phyloP scores from a whole-genome alignment of 1,284 basidiomycete genomes.

The Agroathelia rolfsii region DNA sequence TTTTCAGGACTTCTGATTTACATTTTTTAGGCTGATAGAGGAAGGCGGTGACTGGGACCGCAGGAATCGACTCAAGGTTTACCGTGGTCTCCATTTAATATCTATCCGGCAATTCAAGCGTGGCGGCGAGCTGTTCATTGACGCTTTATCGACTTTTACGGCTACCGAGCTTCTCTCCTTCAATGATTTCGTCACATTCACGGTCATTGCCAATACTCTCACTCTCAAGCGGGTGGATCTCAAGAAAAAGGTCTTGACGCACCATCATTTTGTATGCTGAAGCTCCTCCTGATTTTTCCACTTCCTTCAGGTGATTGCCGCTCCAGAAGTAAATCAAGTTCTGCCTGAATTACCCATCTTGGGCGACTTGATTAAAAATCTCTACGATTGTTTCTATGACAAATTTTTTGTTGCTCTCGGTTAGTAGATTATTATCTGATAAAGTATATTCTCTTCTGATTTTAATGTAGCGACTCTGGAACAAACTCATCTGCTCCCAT shows the following conservation, averaged over 20 bases:
- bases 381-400: constrained; percentile 92
- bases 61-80: constrained; percentile 93
- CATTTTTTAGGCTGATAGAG: constrained; percentile 66
- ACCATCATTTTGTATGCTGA: neutral
- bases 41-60: constrained; percentile 98
- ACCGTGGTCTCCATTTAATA: constrained; percentile 79
- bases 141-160: constrained; percentile 89
- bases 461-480: constrained; percentile 67
- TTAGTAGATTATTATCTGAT: constrained; percentile 21
- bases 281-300: constrained; percentile 6
- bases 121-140: constrained; percentile 52
- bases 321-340: constrained; percentile 67
- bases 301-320: constrained; percentile 40
- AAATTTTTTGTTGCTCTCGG: constrained; percentile 89
- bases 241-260: constrained; percentile 71
- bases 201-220: constrained; percentile 75
- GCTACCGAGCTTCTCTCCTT: constrained; percentile 86
- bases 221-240: constrained; percentile 78
- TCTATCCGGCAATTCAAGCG: constrained; percentile 80
- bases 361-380: constrained; percentile 59
- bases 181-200: constrained; percentile 85
- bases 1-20: neutral
- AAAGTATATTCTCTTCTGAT: constrained; percentile 4
- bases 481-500: constrained; percentile 79
- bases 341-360: constrained; percentile 63